phyloP scores from a whole-genome alignment of 257 asterid species.

The Lantana camara region DNA sequence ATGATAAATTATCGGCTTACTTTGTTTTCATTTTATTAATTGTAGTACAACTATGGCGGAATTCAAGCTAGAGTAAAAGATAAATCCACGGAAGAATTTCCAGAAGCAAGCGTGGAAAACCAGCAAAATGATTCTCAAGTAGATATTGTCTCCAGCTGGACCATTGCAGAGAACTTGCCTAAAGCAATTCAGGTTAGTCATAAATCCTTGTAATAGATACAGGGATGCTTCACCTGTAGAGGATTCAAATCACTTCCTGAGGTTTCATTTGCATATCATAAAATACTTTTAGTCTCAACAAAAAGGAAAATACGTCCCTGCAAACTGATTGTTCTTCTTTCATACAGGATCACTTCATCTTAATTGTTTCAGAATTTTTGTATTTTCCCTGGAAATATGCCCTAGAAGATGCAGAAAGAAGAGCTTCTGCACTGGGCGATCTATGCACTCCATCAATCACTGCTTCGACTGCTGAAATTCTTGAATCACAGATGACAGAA shows the following conservation, averaged over 20 bases:
- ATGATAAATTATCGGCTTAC: conserved; percentile 26
- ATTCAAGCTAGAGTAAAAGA: conserved; percentile 71
- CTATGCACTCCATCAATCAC: conserved; percentile 91
- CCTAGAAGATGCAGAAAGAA: conserved; percentile 71
- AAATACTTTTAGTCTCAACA: neutral
- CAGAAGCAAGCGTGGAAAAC: conserved; percentile 42
- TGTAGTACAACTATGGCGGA: conserved; percentile 92
- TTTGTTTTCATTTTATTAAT: conserved; percentile 17
- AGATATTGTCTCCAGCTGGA: conserved; percentile 87
- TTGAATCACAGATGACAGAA: conserved; percentile 72
- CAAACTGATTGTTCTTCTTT: conserved; percentile 21
- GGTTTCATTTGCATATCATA: conserved; percentile 22
- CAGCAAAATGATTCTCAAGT: conserved; percentile 52
- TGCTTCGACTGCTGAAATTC: conserved; percentile 82
- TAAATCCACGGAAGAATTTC: conserved; percentile 50
- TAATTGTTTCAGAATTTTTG: conserved; percentile 84
- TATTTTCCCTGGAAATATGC: conserved; percentile 92
- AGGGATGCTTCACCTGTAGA: conserved; percentile 19
- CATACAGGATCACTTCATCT: conserved; percentile 82
- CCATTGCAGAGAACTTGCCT: conserved; percentile 74
- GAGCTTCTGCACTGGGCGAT: conserved; percentile 59
- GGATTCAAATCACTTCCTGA: conserved; percentile 18
- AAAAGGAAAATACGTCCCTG: conserved; percentile 3
- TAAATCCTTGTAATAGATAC: conserved; percentile 15
- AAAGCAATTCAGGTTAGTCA: conserved; percentile 72